phyloP scores from a whole-genome alignment of 176 grass and related monocot genomes.

The Oropetium thomaeum region DNA sequence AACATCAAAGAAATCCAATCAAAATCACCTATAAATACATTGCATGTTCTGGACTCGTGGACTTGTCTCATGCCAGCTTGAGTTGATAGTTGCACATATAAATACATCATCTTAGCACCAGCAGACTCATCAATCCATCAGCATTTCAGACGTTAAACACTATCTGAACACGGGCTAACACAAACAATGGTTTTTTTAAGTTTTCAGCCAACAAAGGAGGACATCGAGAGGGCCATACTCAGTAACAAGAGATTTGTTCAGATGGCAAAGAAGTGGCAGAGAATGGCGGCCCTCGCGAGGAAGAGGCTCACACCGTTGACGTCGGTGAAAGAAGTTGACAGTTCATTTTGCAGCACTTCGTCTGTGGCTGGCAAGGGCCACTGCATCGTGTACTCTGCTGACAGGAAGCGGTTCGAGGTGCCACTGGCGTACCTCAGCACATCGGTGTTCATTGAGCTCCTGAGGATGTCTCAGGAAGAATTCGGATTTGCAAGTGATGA shows the following conservation, averaged over 20 bases:
- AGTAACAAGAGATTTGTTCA: conserved; percentile 41
- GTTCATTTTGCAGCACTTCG: conserved; percentile 1
- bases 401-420: conserved; percentile 39
- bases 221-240: conserved; percentile 23
- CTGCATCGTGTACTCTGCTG: conserved; percentile 42
- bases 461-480: conserved; percentile 41
- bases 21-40: conserved; percentile 18
- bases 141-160: background rate
- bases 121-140: conserved; percentile 2
- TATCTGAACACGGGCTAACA: background rate
- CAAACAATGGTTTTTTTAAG: background rate
- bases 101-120: conserved; percentile 4
- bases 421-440: conserved; percentile 36
- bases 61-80: conserved; percentile 24
- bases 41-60: conserved; percentile 35
- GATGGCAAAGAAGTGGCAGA: conserved; percentile 47
- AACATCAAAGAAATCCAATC: conserved; percentile 20
- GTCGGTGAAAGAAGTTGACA: background rate
- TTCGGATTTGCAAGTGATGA: conserved; percentile 22
- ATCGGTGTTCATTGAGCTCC: conserved; percentile 34
- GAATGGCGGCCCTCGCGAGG: conserved; percentile 23
- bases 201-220: background rate
- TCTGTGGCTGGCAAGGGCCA: conserved; percentile 40
- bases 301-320: background rate
- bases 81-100: conserved; percentile 17